A percentile compares a stretch with the other conserved stretches of the same genome.
These are phyloP conservation scores for Trichaptum fuscoviolaceum DNA, from an alignment of 768 basidiomycete genomes.

Conservation along the genomic window DNA sequence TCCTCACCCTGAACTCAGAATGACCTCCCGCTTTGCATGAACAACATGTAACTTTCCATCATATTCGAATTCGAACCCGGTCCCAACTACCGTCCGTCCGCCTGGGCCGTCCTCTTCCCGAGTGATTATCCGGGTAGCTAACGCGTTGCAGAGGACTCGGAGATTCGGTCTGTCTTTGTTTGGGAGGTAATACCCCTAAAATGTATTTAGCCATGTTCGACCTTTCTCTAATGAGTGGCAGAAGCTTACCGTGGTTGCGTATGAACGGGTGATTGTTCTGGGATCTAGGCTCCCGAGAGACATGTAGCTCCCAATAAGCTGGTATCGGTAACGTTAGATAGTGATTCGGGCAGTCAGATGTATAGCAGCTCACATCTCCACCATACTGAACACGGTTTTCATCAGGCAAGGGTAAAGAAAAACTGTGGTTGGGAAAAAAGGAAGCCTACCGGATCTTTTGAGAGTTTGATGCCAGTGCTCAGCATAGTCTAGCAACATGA, in stretches of 20 bases:
- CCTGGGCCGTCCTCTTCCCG: background rate
- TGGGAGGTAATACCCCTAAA: conserved; percentile 14
- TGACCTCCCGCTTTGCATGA: conserved; percentile 34
- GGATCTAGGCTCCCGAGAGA: conserved; percentile 16
- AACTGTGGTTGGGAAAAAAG: background rate
- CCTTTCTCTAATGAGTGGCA: conserved; percentile 5
- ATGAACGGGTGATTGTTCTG: conserved; percentile 16
- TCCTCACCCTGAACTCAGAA: conserved; percentile 37
- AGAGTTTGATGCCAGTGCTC: background rate
- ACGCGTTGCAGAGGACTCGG: conserved; percentile 10
- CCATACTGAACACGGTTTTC: background rate
- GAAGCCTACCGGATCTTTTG: conserved; percentile 1
- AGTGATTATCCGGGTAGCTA: conserved; percentile 10
- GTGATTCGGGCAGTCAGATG: background rate
- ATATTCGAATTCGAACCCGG: conserved; percentile 30
- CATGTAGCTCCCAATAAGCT: conserved; percentile 4
- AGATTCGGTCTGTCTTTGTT: conserved; percentile 14
- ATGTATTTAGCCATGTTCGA: background rate
- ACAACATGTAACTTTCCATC: conserved; percentile 24
- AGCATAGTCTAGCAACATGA: background rate
- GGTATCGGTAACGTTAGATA: background rate
- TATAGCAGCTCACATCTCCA: background rate
- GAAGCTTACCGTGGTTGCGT: conserved; percentile 19
- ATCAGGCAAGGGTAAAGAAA: background rate
- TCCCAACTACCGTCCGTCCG: conserved; percentile 18